Evolutionary conservation across 2,329 filamentous ascomycete species (phyloP).

Genomic region (Aspergillus intermedius): DNA sequence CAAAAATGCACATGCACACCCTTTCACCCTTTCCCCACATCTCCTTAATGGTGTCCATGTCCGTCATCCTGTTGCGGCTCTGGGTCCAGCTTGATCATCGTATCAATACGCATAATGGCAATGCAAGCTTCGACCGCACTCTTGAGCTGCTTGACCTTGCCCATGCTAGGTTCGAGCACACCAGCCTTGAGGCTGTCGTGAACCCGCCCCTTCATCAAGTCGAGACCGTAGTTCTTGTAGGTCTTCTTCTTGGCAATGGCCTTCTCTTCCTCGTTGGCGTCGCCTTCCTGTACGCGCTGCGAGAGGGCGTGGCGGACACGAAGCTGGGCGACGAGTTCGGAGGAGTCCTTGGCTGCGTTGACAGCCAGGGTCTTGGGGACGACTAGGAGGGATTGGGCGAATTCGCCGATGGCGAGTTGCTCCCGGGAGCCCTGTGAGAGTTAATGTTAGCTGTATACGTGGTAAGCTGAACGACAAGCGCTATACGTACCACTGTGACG

Average conservation of each 20-base stretch:
- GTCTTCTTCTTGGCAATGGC: slow-evolving; percentile 86
- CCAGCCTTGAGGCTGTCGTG: slow-evolving; percentile 91
- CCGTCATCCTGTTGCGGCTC: slow-evolving; percentile 77
- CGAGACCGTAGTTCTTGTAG: slow-evolving; percentile 97
- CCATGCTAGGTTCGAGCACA: slow-evolving; percentile 93
- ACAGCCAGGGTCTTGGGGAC: slow-evolving; percentile 95
- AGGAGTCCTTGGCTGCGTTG: slow-evolving; percentile 94
- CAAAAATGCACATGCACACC: not conserved
- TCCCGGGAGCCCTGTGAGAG: slow-evolving; percentile 67
- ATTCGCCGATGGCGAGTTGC: slow-evolving; percentile 95
- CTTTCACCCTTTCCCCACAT: not conserved
- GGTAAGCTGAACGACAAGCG: slow-evolving; percentile 5
- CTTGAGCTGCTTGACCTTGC: slow-evolving; percentile 97
- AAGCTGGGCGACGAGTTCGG: slow-evolving; percentile 90
- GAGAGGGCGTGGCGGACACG: slow-evolving; percentile 90
- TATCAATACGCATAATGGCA: slow-evolving; percentile 98
- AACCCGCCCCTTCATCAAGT: slow-evolving; percentile 81
- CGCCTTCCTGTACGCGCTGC: slow-evolving; percentile 83
- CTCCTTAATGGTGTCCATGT: slow-evolving; percentile 63
- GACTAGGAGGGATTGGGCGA: slow-evolving; percentile 85
- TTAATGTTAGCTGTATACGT: not conserved
- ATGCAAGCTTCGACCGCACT: slow-evolving; percentile 97
- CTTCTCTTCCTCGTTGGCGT: slow-evolving; percentile 73
- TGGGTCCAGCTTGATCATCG: slow-evolving; percentile 94
- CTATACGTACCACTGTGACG: slow-evolving; percentile 70